Evolutionary conservation across 106 monocot species (phyloP).

Genomic region (Agapanthus africanus): DNA sequence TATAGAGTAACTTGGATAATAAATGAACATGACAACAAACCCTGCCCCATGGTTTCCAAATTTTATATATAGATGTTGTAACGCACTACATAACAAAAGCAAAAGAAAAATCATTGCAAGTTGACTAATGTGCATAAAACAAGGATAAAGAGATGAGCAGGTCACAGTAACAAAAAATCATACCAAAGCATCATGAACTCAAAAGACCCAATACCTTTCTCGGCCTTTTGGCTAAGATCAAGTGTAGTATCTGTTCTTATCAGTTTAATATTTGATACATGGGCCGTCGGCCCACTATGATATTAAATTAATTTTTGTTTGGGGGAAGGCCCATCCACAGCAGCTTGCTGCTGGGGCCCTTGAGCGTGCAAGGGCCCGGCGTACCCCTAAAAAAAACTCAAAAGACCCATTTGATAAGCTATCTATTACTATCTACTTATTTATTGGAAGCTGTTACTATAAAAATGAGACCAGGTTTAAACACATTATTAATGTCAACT

Average conservation of each 20-base stretch:
- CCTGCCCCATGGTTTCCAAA: not conserved
- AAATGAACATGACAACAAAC: not conserved
- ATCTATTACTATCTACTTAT: not conserved
- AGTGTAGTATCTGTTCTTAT: slow-evolving; percentile 99
- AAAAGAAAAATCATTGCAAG: not conserved
- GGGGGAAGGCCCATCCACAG: no score
- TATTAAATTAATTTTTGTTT: slow-evolving; percentile 76
- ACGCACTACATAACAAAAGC: not conserved
- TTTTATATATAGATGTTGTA: not conserved
- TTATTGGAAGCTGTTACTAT: not conserved
- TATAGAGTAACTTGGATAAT: not conserved
- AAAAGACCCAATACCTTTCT: slow-evolving; percentile 99
- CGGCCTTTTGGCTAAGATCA: slow-evolving; percentile 99
- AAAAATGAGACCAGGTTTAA: not conserved
- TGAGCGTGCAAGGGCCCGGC: no score
- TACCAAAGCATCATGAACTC: not conserved
- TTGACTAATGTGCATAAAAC: not conserved
- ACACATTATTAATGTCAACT: not conserved
- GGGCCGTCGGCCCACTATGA: slow-evolving; percentile 51
- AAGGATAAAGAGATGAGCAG: not conserved
- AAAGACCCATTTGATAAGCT: not conserved
- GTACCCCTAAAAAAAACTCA: no score
- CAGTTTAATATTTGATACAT: slow-evolving; percentile 99
- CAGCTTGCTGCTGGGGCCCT: no score
- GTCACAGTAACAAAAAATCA: not conserved